Base-by-base conservation (phyloP, 768 basidiomycete genomes). In the Podaxis sp. region DNA sequence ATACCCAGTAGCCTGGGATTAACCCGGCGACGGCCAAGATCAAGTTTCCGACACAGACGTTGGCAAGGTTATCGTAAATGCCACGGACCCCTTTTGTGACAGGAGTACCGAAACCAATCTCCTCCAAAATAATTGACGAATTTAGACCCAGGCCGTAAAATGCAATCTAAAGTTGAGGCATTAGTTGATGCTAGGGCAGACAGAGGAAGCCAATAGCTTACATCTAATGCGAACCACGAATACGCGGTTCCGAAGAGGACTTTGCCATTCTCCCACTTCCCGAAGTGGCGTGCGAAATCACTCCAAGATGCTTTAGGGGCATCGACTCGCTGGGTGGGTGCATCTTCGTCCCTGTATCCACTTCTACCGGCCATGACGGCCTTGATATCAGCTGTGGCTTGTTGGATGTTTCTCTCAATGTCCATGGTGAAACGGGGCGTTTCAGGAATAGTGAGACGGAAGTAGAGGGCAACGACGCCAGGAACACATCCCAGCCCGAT, bases 391-490 rank as follows among this genome's bases (percentile, higher is more conserved):
- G 81, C 75, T 0, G 85, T 61, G 6, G 93, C 94, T 70, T 89
- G 90, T 44, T 83, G 78, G 49, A 96, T 77, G 73, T 95, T 94
- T 55, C 89, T 82, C 74, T 95, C 92, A 64, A 96, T 84, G 79
- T 96, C 94, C 90, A 95, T 95, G 63, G 94, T 96, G 74, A 83
- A 85, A 66, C 94, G 92, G 28, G 94, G 94, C 0, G 93, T 95
- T 73, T 95, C 93, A 2, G 94, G 92, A 69, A 96, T 95, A 26
- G 93, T 95, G 38, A 95, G 83, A 72, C 94, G 92, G 89, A 92
- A 95, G 80, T 94, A 95, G 56, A 95, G 85, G 19, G 92, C 93
- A 61, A 94, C 71, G 46, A 80, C 81, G 60, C 86, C 94, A 38
- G 94, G 95, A 55, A 96, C 79, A 61, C 88, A 90, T 51, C 94